phyloP scores from a whole-genome alignment of 345 rosid genomes.

The Salix viminalis region DNA sequence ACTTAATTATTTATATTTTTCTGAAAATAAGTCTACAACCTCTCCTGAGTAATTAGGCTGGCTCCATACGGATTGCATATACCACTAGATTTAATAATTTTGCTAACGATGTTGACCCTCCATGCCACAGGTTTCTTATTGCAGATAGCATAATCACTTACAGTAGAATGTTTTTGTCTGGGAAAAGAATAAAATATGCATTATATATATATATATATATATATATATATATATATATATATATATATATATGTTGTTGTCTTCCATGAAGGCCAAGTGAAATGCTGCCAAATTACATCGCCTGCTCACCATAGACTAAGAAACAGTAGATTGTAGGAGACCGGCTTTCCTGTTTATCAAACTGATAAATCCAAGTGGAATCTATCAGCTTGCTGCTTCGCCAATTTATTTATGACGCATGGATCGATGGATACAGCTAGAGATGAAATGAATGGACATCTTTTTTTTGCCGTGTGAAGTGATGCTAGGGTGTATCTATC shows the following conservation, averaged over 20 bases:
- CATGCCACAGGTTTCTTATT: not conserved
- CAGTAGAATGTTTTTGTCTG: not conserved
- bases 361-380: constrained; percentile 1
- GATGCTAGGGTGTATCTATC: not conserved
- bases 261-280: not conserved
- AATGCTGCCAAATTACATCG: not conserved
- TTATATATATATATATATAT: not conserved
- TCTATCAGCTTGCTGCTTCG: constrained; percentile 16
- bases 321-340: not conserved
- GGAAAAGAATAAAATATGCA: not conserved
- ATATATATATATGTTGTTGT: not conserved
- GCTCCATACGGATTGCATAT: not conserved
- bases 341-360: not conserved
- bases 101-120: not conserved
- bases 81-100: not conserved
- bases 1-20: not conserved
- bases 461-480: constrained; percentile 4
- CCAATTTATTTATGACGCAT: constrained; percentile 3
- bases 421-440: not conserved
- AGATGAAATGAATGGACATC: not conserved
- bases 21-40: not conserved
- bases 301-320: not conserved
- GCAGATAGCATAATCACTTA: not conserved
- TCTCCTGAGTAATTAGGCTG: not conserved
- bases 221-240: not conserved